A percentile compares a stretch with the other conserved stretches of the same genome.
Conservation (phyloP, 352 stramenopile species). For the Pythium rishiriense region DNA sequence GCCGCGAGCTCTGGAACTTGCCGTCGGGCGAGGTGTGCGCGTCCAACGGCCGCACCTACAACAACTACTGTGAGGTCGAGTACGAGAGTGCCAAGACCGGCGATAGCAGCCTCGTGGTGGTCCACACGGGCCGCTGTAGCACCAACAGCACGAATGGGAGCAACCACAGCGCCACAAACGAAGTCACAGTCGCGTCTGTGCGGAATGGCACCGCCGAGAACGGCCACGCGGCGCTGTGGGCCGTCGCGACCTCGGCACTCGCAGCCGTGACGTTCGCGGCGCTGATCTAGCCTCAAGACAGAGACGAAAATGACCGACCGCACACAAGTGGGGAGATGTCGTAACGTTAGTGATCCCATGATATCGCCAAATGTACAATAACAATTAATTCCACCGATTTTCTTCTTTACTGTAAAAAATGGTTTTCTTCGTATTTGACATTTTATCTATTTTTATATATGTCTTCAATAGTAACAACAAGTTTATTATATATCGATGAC, state of each 20-base stretch:
- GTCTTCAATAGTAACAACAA: no score
- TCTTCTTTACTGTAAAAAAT: no score
- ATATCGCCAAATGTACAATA: background rate
- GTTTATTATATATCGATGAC: no score
- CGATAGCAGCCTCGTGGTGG: conserved; percentile 19
- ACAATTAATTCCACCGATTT: no score
- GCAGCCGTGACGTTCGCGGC: conserved; percentile 3
- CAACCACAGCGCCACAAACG: background rate
- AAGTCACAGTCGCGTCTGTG: background rate
- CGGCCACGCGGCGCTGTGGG: conserved; percentile 8
- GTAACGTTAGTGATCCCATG: background rate
- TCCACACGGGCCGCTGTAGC: conserved; percentile 20
- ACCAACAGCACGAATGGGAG: background rate
- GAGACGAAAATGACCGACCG: no score
- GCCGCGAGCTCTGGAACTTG: conserved; percentile 32
- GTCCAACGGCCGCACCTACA: conserved; percentile 50
- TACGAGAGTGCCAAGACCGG: conserved; percentile 31
- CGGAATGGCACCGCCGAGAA: background rate
- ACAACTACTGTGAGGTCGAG: conserved; percentile 45
- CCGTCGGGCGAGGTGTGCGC: conserved; percentile 34
- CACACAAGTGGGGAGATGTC: no score
- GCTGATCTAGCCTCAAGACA: no score
- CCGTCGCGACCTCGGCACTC: conserved; percentile 2
- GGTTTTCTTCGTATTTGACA: no score
- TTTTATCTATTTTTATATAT: no score